A percentile compares a stretch with the other conserved stretches of the same genome.
These are phyloP conservation scores for Cyberlindnera veronae DNA, from an alignment of 805 yeast species.

Conservation along the genomic window DNA sequence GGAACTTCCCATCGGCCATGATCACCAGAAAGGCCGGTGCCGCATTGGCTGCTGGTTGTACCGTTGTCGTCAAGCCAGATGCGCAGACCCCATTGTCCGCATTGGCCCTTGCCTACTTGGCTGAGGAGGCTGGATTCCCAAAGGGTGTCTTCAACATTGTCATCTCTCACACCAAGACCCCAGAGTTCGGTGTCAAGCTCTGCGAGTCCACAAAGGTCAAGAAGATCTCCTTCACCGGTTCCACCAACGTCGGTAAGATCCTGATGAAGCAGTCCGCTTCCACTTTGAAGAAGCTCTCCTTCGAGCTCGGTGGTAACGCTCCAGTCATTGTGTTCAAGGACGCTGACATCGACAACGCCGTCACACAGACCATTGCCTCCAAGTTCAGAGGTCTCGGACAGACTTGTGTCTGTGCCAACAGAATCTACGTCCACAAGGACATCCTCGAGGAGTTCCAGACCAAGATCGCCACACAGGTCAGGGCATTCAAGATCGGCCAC, in stretches of 20 bases:
- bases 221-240: slow-evolving; percentile 63
- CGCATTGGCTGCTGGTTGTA: slow-evolving; percentile 64
- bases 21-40: slow-evolving; percentile 63
- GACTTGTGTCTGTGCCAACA: slow-evolving; percentile 62
- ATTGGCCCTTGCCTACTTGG: slow-evolving; percentile 51
- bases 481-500: slow-evolving; percentile 49
- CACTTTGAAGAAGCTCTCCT: slow-evolving; percentile 55
- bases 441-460: slow-evolving; percentile 46
- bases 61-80: slow-evolving; percentile 58
- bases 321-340: slow-evolving; percentile 61
- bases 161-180: slow-evolving; percentile 46
- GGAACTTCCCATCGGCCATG: slow-evolving; percentile 70
- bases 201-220: slow-evolving; percentile 47
- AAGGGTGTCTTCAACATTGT: slow-evolving; percentile 53
- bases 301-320: slow-evolving; percentile 69
- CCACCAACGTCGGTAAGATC: slow-evolving; percentile 58
- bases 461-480: slow-evolving; percentile 42
- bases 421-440: slow-evolving; percentile 51
- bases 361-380: slow-evolving; percentile 47
- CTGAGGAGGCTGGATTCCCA: slow-evolving; percentile 60
- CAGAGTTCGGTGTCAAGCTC: slow-evolving; percentile 48
- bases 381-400: slow-evolving; percentile 64
- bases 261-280: slow-evolving; percentile 55
- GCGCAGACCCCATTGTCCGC: slow-evolving; percentile 60
- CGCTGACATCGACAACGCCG: slow-evolving; percentile 55